phyloP scores from a whole-genome alignment of 306 rosid species.

The Clitoria ternatea region DNA sequence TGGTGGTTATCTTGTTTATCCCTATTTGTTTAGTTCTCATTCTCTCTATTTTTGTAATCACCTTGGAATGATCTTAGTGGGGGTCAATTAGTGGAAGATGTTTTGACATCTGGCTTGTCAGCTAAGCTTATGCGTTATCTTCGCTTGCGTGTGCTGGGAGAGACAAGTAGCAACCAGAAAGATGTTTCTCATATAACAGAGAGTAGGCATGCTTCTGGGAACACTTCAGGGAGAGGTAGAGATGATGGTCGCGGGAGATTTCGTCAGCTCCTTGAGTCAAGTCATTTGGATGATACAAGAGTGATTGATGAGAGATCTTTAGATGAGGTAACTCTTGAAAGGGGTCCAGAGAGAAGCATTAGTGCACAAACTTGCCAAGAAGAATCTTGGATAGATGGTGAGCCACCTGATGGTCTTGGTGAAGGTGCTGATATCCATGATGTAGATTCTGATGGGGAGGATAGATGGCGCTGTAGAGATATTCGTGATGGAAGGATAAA shows the following conservation, averaged over 20 bases:
- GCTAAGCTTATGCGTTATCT: slow-evolving; percentile 97
- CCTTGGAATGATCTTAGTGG: slow-evolving; percentile 49
- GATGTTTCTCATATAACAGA: slow-evolving; percentile 61
- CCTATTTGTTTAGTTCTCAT: slow-evolving; percentile 9
- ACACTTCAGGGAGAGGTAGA: slow-evolving; percentile 50
- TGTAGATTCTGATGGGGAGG: slow-evolving; percentile 55
- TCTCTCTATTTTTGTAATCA: neutral
- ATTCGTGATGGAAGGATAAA: slow-evolving; percentile 61
- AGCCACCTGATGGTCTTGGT: slow-evolving; percentile 49
- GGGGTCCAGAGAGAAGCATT: slow-evolving; percentile 54
- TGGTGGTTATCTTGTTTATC: neutral
- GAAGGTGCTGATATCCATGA: slow-evolving; percentile 40
- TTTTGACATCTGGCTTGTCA: slow-evolving; percentile 83
- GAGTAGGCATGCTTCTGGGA: slow-evolving; percentile 51
- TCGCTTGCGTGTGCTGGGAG: slow-evolving; percentile 83
- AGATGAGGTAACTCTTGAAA: slow-evolving; percentile 57
- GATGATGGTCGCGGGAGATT: slow-evolving; percentile 75
- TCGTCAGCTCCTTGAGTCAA: slow-evolving; percentile 68
- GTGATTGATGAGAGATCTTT: slow-evolving; percentile 58
- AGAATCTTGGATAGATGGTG: slow-evolving; percentile 58
- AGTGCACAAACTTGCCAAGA: slow-evolving; percentile 49
- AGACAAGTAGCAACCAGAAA: slow-evolving; percentile 67
- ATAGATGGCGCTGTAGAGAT: slow-evolving; percentile 67
- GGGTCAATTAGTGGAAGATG: slow-evolving; percentile 82
- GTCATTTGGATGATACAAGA: slow-evolving; percentile 68